phyloP scores from a whole-genome alignment of 129 eudicot species.

The Artemisia tridentata region DNA sequence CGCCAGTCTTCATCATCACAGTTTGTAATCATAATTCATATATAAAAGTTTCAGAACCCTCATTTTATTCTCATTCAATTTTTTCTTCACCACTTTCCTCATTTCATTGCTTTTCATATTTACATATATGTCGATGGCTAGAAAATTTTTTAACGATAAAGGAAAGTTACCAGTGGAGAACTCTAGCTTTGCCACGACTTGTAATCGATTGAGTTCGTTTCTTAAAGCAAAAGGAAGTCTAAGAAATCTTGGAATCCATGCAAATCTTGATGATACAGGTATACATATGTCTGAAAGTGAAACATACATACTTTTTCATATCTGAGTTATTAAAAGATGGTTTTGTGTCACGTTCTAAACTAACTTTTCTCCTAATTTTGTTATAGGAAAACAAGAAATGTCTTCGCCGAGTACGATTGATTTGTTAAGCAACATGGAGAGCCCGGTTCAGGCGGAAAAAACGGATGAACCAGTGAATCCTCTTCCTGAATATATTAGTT shows the following conservation, averaged over 20 bases:
- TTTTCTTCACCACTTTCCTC: background rate
- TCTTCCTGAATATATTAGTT: conserved; percentile 26
- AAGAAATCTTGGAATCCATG: conserved; percentile 32
- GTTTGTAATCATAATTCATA: background rate
- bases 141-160: conserved; percentile 2
- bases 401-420: conserved; percentile 23
- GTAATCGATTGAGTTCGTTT: conserved; percentile 47
- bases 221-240: conserved; percentile 55
- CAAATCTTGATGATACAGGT: conserved; percentile 35
- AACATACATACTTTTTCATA: background rate
- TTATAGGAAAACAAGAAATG: conserved; percentile 31
- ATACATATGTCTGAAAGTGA: background rate
- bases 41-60: conserved; percentile 9
- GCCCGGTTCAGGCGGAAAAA: conserved; percentile 1
- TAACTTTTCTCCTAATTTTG: background rate
- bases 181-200: conserved; percentile 39
- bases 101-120: background rate
- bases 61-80: background rate
- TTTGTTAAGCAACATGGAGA: conserved; percentile 29
- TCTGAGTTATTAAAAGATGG: background rate
- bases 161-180: conserved; percentile 33
- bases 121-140: conserved; percentile 33
- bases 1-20: conserved; percentile 11
- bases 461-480: conserved; percentile 2
- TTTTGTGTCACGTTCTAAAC: background rate